phyloP scores from a whole-genome alignment of 1,284 basidiomycete species.

The Cutaneotrichosporon curvatum region DNA sequence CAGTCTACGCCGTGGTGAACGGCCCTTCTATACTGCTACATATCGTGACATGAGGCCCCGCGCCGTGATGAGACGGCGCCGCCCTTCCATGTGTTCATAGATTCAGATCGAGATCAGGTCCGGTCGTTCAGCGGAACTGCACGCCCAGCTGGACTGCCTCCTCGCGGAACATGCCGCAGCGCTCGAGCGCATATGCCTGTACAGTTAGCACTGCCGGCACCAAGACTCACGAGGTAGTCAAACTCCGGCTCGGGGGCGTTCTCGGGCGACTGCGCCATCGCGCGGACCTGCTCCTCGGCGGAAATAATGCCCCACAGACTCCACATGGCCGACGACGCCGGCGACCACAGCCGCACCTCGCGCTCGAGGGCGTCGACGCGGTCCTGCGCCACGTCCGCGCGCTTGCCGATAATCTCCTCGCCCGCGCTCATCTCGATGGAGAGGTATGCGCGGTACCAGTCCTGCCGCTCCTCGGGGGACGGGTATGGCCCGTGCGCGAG shows the following conservation, averaged over 20 bases:
- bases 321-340: constrained; percentile 83
- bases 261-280: constrained; percentile 43
- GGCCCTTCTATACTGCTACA: neutral
- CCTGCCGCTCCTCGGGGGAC: constrained; percentile 59
- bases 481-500: constrained; percentile 66
- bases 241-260: constrained; percentile 31
- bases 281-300: constrained; percentile 69
- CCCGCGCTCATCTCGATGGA: constrained; percentile 36
- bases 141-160: constrained; percentile 38
- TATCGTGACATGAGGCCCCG: neutral
- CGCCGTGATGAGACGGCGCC: neutral
- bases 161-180: constrained; percentile 43
- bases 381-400: constrained; percentile 31
- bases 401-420: constrained; percentile 28
- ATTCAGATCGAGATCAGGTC: neutral
- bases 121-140: neutral
- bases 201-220: neutral
- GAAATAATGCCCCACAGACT: constrained; percentile 86
- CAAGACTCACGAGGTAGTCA: constrained; percentile 42
- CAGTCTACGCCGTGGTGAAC: neutral
- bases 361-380: constrained; percentile 54
- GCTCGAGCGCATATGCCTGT: constrained; percentile 44
- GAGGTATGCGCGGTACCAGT: constrained; percentile 79
- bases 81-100: neutral
- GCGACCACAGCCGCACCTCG: constrained; percentile 76